Base-by-base conservation (phyloP, 1,284 basidiomycete species). In the Anthracocystis walkeri region DNA sequence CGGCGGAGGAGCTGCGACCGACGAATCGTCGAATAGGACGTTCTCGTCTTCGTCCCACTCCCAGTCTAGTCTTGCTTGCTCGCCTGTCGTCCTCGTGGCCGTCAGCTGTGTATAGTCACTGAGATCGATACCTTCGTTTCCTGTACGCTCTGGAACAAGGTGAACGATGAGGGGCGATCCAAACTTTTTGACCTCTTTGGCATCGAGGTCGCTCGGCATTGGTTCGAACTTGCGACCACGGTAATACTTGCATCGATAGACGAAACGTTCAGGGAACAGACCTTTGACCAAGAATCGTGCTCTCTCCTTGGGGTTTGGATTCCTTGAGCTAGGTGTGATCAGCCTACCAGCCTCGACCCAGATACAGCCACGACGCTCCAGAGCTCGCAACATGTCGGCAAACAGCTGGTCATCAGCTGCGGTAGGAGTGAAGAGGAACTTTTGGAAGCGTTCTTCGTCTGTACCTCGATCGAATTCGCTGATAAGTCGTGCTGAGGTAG, bases 271-370 rank as follows among this genome's bases (percentile, higher is more conserved):
- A 3, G 74, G 74, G 33, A 68, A 65, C 7, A 76, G n/a, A 7
- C 69, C 65, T 31, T 72, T 76, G 52, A 76, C 74, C 12, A 76
- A 16, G 53, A 65, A 76, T 38, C 74, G 53, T 1, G 65, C 57
- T 8, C 74, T 41, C 21, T 68, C 58, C 11, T 41, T 45, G 0
- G 74, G 65, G 14, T 63, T 60, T 0, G 69, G 74, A 14, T 69
- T 72, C 7, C 74, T 52, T 2, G 63, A 65, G 21, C 62, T 65
- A 4, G 74, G 69, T 8, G 69, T 72, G 48, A 67, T 72, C 25
- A 76, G 35, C 8, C 74, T 29, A 4, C 69, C 74, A 1, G 69
- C 68, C n/a, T 72, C 74, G 10, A 29, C 29, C 74, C 74, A 76
- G 40, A 76, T 63, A 0, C 44, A 62, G 8, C 74, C 74, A 18